Conservation (phyloP, 768 basidiomycete species). For the Cyclocybe cylindracea region DNA sequence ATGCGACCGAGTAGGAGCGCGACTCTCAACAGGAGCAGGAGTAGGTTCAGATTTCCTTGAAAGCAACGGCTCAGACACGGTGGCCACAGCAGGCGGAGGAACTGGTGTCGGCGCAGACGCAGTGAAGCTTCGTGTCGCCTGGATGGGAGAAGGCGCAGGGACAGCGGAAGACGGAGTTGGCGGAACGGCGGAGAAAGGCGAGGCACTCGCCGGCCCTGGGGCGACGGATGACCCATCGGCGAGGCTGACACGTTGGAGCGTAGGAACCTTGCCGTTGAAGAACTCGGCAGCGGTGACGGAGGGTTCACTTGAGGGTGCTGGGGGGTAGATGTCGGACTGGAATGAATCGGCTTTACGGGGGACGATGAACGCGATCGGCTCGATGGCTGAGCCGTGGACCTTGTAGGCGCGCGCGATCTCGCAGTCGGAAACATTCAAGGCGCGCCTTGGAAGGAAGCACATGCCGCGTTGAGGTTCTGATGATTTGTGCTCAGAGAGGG, state of each 20-base stretch:
- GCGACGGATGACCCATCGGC: slow-evolving; percentile 58
- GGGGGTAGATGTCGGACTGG: slow-evolving; percentile 97
- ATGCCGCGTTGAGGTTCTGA: slow-evolving; percentile 94
- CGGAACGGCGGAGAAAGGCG: slow-evolving; percentile 21
- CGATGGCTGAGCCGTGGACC: slow-evolving; percentile 68
- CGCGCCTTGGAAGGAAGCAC: slow-evolving; percentile 93
- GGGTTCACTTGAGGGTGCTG: slow-evolving; percentile 81
- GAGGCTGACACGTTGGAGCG: slow-evolving; percentile 80
- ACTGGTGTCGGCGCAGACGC: slow-evolving; percentile 19
- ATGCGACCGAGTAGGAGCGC: slow-evolving; percentile 19
- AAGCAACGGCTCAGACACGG: slow-evolving; percentile 11
- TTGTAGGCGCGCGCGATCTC: slow-evolving; percentile 97
- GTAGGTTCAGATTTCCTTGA: slow-evolving; percentile 11
- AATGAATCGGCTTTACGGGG: slow-evolving; percentile 95
- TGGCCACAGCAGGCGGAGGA: slow-evolving; percentile 9
- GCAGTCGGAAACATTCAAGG: slow-evolving; percentile 85
- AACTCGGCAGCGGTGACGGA: slow-evolving; percentile 83
- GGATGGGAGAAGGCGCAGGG: slow-evolving; percentile 33
- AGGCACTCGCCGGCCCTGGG: slow-evolving; percentile 24
- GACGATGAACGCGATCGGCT: slow-evolving; percentile 94
- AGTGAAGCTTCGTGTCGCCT: slow-evolving; percentile 33
- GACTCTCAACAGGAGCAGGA: slow-evolving; percentile 15
- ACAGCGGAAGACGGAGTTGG: slow-evolving; percentile 31
- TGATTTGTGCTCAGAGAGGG: slow-evolving; percentile 83
- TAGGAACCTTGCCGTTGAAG: slow-evolving; percentile 79